phyloP scores from a whole-genome alignment of 345 rosid species.

The thale cress (Arabidopsis thaliana) region TAIR10.1 NC_003071.7:321001-321500 shows the following conservation, averaged over 20 bases:
- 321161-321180: conserved; percentile 93
- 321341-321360: conserved; percentile 21
- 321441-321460: conserved; percentile 65
- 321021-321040: conserved; percentile 91
- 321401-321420: conserved; percentile 85
- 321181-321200: conserved; percentile 93
- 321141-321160: conserved; percentile 61
- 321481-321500: not conserved
- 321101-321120: not conserved
- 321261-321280: conserved; percentile 85
- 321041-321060: conserved; percentile 94
- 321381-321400: conserved; percentile 92
- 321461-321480: not conserved
- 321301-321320: not conserved
- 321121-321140: not conserved
- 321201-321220: conserved; percentile 83
- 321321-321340: conserved; percentile 23
- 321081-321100: conserved; percentile 48
- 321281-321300: not conserved
- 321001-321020: conserved; percentile 94
- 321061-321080: conserved; percentile 39
- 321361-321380: conserved; percentile 70
- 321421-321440: conserved; percentile 97
- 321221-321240: conserved; percentile 91
- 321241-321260: conserved; percentile 69